Evolutionary conservation across 306 rosid species (phyloP).

Genomic region (Vicia villosa): DNA sequence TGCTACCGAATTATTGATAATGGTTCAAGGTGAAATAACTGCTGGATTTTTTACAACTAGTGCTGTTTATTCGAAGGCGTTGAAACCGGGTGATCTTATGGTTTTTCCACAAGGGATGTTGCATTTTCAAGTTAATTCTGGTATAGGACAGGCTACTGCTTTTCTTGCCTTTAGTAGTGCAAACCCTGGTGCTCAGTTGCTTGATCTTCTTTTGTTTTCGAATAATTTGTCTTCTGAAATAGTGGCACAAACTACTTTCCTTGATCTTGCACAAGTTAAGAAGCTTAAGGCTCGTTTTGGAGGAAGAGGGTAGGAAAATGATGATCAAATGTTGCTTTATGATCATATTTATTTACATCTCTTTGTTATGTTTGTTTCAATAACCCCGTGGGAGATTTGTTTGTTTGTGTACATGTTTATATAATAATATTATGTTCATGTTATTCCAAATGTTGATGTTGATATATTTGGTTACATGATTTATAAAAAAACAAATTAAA

Average conservation of each 20-base stretch:
- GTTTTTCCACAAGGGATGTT: conserved; percentile 66
- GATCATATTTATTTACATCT: not conserved
- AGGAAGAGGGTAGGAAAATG: conserved; percentile 37
- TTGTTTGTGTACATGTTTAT: not conserved
- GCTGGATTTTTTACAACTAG: conserved; percentile 60
- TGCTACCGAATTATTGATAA: conserved; percentile 52
- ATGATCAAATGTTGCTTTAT: not conserved
- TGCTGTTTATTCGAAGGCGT: conserved; percentile 42
- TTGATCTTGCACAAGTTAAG: conserved; percentile 54
- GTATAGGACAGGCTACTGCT: conserved; percentile 45
- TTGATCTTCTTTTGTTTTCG: conserved; percentile 59
- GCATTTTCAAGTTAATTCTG: conserved; percentile 66
- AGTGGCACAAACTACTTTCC: conserved; percentile 55
- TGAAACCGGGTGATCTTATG: conserved; percentile 56
- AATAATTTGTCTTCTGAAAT: conserved; percentile 47
- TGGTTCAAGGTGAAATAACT: conserved; percentile 46
- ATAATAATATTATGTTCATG: not conserved
- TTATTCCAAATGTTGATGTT: not conserved
- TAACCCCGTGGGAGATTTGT: not conserved
- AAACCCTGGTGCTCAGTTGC: conserved; percentile 66
- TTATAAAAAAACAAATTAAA: too few species aligned
- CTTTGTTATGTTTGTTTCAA: not conserved
- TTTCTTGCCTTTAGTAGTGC: conserved; percentile 55
- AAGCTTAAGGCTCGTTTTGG: conserved; percentile 76
- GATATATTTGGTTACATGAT: not conserved